A percentile compares a stretch with the other conserved stretches of the same genome.
phyloP scores from a whole-genome alignment of 2,329 filamentous ascomycete species.

The Colletotrichum limetticola region DNA sequence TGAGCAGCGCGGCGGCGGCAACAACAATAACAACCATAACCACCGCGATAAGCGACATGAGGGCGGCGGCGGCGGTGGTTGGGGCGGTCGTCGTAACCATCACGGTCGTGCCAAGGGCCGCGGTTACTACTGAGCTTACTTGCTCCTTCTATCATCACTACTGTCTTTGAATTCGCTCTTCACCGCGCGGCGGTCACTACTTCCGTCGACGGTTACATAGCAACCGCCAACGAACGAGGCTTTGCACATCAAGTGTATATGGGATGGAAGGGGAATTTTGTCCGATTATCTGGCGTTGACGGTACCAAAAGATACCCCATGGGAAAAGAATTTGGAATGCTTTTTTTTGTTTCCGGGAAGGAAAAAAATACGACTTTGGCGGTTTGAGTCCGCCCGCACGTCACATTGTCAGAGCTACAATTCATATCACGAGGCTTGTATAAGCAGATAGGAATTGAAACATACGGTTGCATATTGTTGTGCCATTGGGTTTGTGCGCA shows the following conservation, averaged over 20 bases:
- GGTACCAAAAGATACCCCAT: slow-evolving; percentile 29
- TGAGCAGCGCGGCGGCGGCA: slow-evolving; percentile 33
- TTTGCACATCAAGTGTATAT: not conserved
- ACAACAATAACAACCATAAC: not conserved
- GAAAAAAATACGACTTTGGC: not conserved
- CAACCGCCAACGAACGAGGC: not conserved
- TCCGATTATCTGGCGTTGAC: slow-evolving; percentile 27
- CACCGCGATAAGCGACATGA: slow-evolving; percentile 27
- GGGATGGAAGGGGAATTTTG: not conserved
- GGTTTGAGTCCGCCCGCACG: not conserved
- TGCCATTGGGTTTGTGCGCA: too few relatives aligned
- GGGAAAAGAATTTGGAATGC: slow-evolving; percentile 21
- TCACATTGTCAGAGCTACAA: not conserved
- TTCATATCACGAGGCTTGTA: not conserved
- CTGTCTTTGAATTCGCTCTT: not conserved
- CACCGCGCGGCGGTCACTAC: too few relatives aligned
- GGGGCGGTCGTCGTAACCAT: slow-evolving; percentile 16
- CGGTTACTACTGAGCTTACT: slow-evolving; percentile 23
- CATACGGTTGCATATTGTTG: fast-evolving
- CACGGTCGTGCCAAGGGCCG: slow-evolving; percentile 22
- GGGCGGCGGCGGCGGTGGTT: not conserved
- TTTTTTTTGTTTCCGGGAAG: not conserved
- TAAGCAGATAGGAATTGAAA: not conserved
- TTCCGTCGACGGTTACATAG: not conserved
- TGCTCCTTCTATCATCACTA: not conserved